Base-by-base conservation (phyloP, 2,329 filamentous ascomycete genomes). In the Exutisphaerella laricina region DNA sequence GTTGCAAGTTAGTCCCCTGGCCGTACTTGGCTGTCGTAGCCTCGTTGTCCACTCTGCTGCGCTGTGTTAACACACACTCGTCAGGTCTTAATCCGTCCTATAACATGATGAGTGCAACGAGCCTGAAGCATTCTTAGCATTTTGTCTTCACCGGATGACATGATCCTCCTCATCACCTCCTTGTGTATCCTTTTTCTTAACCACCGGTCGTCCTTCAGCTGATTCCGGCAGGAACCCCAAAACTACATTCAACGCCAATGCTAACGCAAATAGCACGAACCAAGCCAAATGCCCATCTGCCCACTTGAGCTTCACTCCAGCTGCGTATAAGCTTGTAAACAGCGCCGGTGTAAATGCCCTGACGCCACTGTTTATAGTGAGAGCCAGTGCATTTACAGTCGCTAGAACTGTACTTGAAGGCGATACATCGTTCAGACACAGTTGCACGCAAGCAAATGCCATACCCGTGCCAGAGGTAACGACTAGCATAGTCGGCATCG, bases 391-490 rank as follows among this genome's bases (percentile, higher is more conserved):
- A 54, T 90, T 90, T 20, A 92, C 66, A 0, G 79, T 87, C 0
- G 82, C 85, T 7, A 90, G 68, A 0, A 79, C 75, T 30, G 71
- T 69, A 1, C 78, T 73, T 7, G 72, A 78, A 0, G 86, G 86
- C 0, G 80, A 74, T 2, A 84, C 77, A 45, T 89, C 84, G 61
- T 90, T 90, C 22, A 90, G 58, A 0, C 79, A 79, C 6, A 90
- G 77, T 67, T 89, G 84, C 1, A 82, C 73, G 1, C 72, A 80
- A 0, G 83, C 88, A 58, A 84, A 85, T 2, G 74, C 70, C 82
- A 86, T 87, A 36, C 72, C 73, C 0, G 85, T 76, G 1, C 79
- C 79, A 9, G 73, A 73, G 0, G 80, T 82, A 0, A 85, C n/a
- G 0, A 69, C 66, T 8, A 81, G 60, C 7, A 64, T 37, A 0